phyloP scores from a whole-genome alignment of 192 early-diverging fungal genomes.

The Diversispora eburnea region DNA sequence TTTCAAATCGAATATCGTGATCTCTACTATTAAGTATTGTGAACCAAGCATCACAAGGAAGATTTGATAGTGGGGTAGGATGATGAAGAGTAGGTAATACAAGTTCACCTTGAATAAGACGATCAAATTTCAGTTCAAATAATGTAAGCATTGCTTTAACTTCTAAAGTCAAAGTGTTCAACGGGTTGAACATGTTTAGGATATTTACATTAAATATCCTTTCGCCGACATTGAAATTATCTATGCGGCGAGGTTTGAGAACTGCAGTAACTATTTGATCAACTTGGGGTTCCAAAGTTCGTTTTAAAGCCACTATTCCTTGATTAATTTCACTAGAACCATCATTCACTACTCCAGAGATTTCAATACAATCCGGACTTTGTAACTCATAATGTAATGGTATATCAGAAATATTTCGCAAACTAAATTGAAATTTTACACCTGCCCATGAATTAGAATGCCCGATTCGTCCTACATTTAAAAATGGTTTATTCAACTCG shows the following conservation, averaged over 20 bases:
- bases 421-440: conserved; percentile 53
- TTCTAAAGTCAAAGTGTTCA: conserved; percentile 50
- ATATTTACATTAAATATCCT: conserved; percentile 50
- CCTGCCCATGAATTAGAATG: conserved; percentile 69
- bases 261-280: conserved; percentile 50
- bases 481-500: conserved; percentile 43
- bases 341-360: conserved; percentile 26
- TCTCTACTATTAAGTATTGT: conserved; percentile 69
- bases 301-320: conserved; percentile 24
- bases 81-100: conserved; percentile 69
- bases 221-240: conserved; percentile 48
- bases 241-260: conserved; percentile 61
- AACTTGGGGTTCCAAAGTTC: conserved; percentile 31
- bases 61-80: conserved; percentile 52
- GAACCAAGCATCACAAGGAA: conserved; percentile 83
- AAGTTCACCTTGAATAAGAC: conserved; percentile 61
- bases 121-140: conserved; percentile 73
- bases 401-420: conserved; percentile 64
- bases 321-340: neutral
- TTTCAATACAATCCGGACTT: conserved; percentile 46
- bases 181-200: conserved; percentile 63
- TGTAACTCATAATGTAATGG: conserved; percentile 56
- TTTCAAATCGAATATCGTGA: conserved; percentile 76
- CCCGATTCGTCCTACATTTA: conserved; percentile 79
- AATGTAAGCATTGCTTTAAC: conserved; percentile 59